Percentiles rank a stretch among this genome's conserved stretches.
These are phyloP conservation scores for Tricholoma flavovirens DNA, from an alignment of 768 basidiomycete species.

Conservation along the genomic window DNA sequence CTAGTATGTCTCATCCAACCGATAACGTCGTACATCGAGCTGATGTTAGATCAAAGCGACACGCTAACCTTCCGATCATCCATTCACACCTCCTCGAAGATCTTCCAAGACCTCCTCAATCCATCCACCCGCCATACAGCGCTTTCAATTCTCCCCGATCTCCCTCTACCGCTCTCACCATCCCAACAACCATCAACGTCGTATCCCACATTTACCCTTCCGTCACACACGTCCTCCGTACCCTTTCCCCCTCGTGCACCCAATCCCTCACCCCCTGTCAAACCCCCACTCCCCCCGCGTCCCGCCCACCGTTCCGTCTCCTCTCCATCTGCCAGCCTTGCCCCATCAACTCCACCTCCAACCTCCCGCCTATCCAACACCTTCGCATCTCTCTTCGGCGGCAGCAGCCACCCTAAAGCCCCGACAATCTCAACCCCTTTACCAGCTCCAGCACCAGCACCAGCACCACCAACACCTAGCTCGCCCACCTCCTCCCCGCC, in stretches of 20 bases:
- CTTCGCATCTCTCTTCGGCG: conserved; percentile 76
- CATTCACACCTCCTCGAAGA: conserved; percentile 34
- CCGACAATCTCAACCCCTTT: conserved; percentile 15
- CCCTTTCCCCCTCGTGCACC: conserved; percentile 45
- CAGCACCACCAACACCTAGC: conserved; percentile 25
- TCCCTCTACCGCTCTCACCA: conserved; percentile 33
- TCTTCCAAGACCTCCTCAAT: conserved; percentile 33
- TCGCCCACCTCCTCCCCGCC: conserved; percentile 28
- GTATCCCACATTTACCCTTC: conserved; percentile 45
- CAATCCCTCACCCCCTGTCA: conserved; percentile 11
- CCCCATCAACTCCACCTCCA: conserved; percentile 5
- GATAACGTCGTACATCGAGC: not conserved
- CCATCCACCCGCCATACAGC: conserved; percentile 27
- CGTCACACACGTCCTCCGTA: conserved; percentile 38
- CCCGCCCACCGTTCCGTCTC: conserved; percentile 23
- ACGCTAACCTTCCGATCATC: conserved; percentile 40
- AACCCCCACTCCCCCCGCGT: conserved; percentile 38
- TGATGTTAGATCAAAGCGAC: conserved; percentile 23
- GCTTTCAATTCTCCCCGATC: conserved; percentile 44
- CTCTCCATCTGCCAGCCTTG: conserved; percentile 9
- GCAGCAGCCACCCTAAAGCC: conserved; percentile 23
- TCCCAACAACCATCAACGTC: conserved; percentile 20
- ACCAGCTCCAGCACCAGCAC: not conserved
- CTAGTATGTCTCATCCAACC: conserved; percentile 38
- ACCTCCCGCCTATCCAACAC: conserved; percentile 59